A percentile compares a stretch with the other conserved stretches of the same genome.
Conservation (phyloP, 345 rosid species). For the thale cress (Arabidopsis thaliana) region TAIR10.1 NC_003074.8:21747501-21748000, state of each 20-base stretch:
- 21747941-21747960: too few species aligned
- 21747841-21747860: not conserved
- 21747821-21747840: not conserved
- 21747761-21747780: not conserved
- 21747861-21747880: not conserved
- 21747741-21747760: not conserved
- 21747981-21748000: too few species aligned
- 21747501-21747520: slow-evolving; percentile 3
- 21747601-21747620: not conserved
- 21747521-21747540: slow-evolving; percentile 1
- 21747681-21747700: too few species aligned
- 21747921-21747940: too few species aligned
- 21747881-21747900: not conserved
- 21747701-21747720: not conserved
- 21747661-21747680: not conserved
- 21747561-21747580: not conserved
- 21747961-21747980: too few species aligned
- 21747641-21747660: not conserved
- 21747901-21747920: too few species aligned
- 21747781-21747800: not conserved
- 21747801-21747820: not conserved
- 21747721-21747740: not conserved
- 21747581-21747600: not conserved
- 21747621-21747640: not conserved
- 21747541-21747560: not conserved